These are phyloP conservation scores for Boletus smithii DNA, from an alignment of 1,284 basidiomycete species.

Conservation along the genomic window DNA sequence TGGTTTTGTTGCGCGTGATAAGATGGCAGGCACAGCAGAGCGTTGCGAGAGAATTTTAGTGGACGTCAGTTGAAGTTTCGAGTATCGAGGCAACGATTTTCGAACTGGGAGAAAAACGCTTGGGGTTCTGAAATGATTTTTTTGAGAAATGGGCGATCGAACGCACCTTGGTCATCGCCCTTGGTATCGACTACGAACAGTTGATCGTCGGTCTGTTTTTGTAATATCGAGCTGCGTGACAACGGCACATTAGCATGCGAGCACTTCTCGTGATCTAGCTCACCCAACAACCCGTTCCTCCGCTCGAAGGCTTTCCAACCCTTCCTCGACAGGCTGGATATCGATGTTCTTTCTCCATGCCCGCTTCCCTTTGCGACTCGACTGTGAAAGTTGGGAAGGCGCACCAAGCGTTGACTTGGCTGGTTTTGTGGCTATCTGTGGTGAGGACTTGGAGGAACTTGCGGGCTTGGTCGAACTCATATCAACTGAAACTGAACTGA, in stretches of 20 bases:
- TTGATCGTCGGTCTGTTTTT: conserved; percentile 65
- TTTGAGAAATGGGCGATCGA: not conserved
- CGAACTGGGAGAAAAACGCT: conserved; percentile 44
- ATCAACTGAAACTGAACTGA: not conserved
- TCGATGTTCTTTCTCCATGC: conserved; percentile 94
- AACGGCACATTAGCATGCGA: not conserved
- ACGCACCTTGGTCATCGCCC: conserved; percentile 74
- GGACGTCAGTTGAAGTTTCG: conserved; percentile 60
- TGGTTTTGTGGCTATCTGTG: conserved; percentile 5
- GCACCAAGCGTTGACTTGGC: conserved; percentile 22
- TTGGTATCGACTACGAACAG: conserved; percentile 77
- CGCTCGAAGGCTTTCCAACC: conserved; percentile 67
- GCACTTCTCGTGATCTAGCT: conserved; percentile 20
- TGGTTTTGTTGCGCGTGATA: conserved; percentile 46
- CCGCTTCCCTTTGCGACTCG: conserved; percentile 84
- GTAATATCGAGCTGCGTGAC: conserved; percentile 48
- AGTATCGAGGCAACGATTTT: conserved; percentile 53
- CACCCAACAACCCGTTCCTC: conserved; percentile 81
- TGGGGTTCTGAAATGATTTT: no score
- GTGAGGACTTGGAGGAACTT: conserved; percentile 2
- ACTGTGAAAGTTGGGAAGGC: conserved; percentile 44
- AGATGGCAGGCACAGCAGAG: conserved; percentile 81
- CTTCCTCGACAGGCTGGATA: conserved; percentile 70
- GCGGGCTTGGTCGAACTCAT: conserved; percentile 9
- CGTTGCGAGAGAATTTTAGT: conserved; percentile 81